Evolutionary conservation across 192 early-diverging fungal species (phyloP), one percentile per base, ranked within the genome.

Genomic region (Coemansia sp.): DNA sequence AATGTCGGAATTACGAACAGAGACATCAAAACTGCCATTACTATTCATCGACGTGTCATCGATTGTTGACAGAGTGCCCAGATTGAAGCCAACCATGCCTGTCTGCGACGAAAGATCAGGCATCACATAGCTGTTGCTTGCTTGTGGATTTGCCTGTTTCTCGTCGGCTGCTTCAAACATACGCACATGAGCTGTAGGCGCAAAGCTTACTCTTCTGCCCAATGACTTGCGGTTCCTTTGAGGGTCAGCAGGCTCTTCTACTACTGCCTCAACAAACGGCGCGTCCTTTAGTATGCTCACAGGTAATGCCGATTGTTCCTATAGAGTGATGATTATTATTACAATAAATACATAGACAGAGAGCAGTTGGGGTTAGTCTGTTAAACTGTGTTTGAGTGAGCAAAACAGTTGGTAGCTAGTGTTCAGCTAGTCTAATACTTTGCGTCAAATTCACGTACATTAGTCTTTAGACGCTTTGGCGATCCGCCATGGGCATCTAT

Each of bases 151-250:
- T 11, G 45, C 55, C 56, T 67, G 69, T 69, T 75, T 75, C 43
- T 83, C 80, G 36, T 77, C 80, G 41, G 72, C 69, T 0, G 74
- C 71, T 36, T 83, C 80, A 72, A 83, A 83, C 80, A 83, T 78
- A 37, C 80, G 68, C 49, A 83, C 76, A 62, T 78, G 80, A 0
- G 80, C 80, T 6, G 80, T 83, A 5, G 72, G 80, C 0, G 80
- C 80, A 75, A 83, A 83, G 66, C 80, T 83, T 15, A 83, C 80
- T 13, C 80, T 72, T 37, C 80, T 61, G 8, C 76, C 76, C 26
- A 83, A 19, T 3, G 80, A 83, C 56, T 83, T 83, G 68, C 80
- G 75, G 69, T 66, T 69, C 56, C 72, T 74, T 26, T 72, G 72
- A 11, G 66, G 68, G 21, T 83, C 70, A 21, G 15, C 47, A 42